Evolutionary conservation across 2,329 filamentous ascomycete species (phyloP), one percentile per base, ranked within the genome.

Genomic region (Tolypocladium tropicale): DNA sequence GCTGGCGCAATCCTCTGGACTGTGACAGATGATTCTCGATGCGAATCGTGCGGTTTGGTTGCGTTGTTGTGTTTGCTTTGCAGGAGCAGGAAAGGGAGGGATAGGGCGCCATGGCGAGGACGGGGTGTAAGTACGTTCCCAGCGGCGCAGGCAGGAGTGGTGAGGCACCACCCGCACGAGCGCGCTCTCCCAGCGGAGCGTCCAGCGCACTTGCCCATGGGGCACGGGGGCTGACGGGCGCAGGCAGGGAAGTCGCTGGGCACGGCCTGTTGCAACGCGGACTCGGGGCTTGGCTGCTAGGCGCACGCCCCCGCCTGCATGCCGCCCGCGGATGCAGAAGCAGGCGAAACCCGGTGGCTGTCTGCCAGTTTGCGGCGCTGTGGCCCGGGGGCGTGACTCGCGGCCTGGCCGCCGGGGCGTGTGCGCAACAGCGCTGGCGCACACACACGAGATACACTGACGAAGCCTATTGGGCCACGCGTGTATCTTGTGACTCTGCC

Each of bases 11-110:
- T 73, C 71, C 78, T 78, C 79, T 70, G 49, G 75, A 78, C 80
- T 80, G 80, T 80, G 80, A 83, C 79, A 76, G 74, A 72, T 76
- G 76, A 79, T 75, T 80, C 79, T 80, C 73, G 71, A 71, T 76
- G 67, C 67, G 72, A 76, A 74, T 72, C 69, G 71, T 75, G 71
- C 34, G 75, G 74, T 77, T 76, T 72, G 70, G 72, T 75, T 74
- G 58, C 66, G 68, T 72, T 74, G 70, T 74, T 78, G 71, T 72
- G 78, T 73, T 76, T 78, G 74, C 70, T 76, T 76, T 73, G 58
- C 59, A 66, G 63, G 65, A 68, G 67, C 66, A 67, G 61, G 66
- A 70, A 68, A 67, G 64, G 65, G 57, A 62, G 66, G 63, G 64
- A 62, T 63, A 67, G 62, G 59, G 60, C 60, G 60, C 61, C 64